Conservation (phyloP, 306 rosid species). For the Quercus cerris region DNA sequence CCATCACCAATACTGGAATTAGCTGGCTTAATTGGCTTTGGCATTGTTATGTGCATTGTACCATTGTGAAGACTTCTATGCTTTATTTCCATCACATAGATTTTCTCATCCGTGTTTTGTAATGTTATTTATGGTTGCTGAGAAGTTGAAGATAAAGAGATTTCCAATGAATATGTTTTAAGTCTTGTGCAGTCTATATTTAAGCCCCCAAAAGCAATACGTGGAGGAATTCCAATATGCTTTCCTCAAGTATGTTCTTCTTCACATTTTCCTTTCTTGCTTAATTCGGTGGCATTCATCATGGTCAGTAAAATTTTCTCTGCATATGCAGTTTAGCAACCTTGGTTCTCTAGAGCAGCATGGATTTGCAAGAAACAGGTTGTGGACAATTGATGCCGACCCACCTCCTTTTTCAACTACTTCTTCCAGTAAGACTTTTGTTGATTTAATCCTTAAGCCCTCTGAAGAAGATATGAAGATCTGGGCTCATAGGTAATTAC, state of each 20-base stretch:
- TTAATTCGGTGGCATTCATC: constrained; percentile 22
- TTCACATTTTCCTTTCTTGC: constrained; percentile 15
- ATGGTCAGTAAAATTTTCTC: constrained; percentile 24
- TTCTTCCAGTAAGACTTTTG: constrained; percentile 53
- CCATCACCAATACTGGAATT: not conserved
- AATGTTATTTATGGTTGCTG: too few species aligned
- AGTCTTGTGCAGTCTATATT: constrained; percentile 69
- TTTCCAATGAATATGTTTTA: not conserved
- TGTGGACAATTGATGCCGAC: constrained; percentile 63
- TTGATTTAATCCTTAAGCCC: constrained; percentile 85
- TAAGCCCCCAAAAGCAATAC: constrained; percentile 86
- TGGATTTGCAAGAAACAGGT: constrained; percentile 84
- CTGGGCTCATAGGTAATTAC: constrained; percentile 78
- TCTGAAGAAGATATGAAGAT: constrained; percentile 74
- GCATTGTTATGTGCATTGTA: not conserved
- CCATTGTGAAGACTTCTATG: too few species aligned
- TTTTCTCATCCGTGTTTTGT: too few species aligned
- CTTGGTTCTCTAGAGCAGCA: constrained; percentile 67
- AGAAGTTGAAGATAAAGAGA: too few species aligned
- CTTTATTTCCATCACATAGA: too few species aligned
- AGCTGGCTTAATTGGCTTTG: not conserved
- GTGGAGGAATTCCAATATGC: constrained; percentile 97
- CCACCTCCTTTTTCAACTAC: constrained; percentile 75
- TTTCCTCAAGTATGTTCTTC: constrained; percentile 86
- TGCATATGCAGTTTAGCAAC: constrained; percentile 65